Evolutionary conservation across 129 eudicot species (phyloP).

Genomic region (Saussurea involucrata): DNA sequence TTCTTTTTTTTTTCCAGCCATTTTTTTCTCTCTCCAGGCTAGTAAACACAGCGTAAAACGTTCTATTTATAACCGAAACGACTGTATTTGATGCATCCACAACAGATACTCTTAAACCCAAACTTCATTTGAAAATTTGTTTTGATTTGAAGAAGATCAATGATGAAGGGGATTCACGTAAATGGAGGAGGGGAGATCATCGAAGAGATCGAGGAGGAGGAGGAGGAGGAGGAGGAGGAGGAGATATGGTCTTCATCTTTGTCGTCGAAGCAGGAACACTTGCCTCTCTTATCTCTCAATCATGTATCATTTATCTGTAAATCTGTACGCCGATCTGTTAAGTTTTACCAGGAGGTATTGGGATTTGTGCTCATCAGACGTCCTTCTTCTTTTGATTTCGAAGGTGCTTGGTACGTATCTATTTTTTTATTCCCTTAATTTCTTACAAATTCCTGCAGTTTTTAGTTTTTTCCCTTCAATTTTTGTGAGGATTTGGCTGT

Average conservation of each 20-base stretch:
- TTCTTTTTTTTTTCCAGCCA: too few species aligned
- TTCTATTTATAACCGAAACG: neutral
- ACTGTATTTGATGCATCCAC: neutral
- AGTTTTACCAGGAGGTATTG: conserved; percentile 57
- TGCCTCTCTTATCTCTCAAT: conserved; percentile 52
- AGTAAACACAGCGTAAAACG: too few species aligned
- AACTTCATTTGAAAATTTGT: too few species aligned
- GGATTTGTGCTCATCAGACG: conserved; percentile 61
- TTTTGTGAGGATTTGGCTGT: neutral
- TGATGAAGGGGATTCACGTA: conserved; percentile 11
- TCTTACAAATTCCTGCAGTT: neutral
- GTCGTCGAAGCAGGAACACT: neutral
- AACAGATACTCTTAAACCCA: neutral
- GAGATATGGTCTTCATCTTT: conserved; percentile 24
- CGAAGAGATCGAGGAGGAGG: conserved; percentile 1
- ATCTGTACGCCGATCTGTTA: conserved; percentile 50
- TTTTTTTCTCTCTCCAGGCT: neutral
- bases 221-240: conserved; percentile 4
- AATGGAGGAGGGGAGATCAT: conserved; percentile 21
- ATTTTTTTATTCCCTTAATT: neutral
- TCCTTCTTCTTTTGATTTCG: conserved; percentile 76
- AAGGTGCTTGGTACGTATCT: conserved; percentile 71
- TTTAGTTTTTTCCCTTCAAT: neutral
- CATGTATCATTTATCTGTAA: conserved; percentile 72
- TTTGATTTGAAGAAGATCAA: neutral